Base-by-base conservation (phyloP, 257 asterid species). In the Mentha longifolia region DNA sequence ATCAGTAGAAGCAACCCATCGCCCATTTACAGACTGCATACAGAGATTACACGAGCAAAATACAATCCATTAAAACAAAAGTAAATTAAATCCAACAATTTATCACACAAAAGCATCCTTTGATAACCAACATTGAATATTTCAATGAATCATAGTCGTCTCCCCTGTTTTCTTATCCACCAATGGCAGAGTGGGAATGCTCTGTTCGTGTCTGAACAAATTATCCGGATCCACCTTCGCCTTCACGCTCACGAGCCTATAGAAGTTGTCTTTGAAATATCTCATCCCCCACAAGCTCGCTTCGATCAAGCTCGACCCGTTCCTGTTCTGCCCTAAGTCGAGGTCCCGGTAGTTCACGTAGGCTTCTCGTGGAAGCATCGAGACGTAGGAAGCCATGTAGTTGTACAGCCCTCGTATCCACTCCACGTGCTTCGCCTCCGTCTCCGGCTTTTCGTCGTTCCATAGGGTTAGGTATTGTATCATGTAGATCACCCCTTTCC, bases 321-420 rank as follows among this genome's bases (percentile, higher is more conserved):
- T 80, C 35, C 60, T 62, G 68, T 82, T 84, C 75, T 60, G 70
- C 14, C 94, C 94, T 46, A 87, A 61, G 69, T 87, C 91, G 13
- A 87, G 89, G 82, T 87, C 94, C 30, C 91, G 77, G 50, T 84
- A 88, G 72, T 85, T 88, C 75, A 88, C 95, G 25, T 88, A 88
- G 0, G 95, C 85, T 70, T 85, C 83, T 70, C 95, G 81, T 2
- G 95, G 91, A 11, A 71, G 71, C 86, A 51, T 85, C 17, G 91
- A 82, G 5, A 74, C 95, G 58, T 85, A 88, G 2, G 85, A 61
- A 15, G 78, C 74, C 95, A 85, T 88, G 76, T 88, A 85, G 22
- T 71, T 72, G 42, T 85, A 88, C 9, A 88, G 61, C 67, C 42
- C 79, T 61, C 87, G 74, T 16, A 88, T 77, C 95, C 95, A 88